Evolutionary conservation across 352 stramenopile species (phyloP).

Genomic region (Phytopythium chamaehyphon): DNA sequence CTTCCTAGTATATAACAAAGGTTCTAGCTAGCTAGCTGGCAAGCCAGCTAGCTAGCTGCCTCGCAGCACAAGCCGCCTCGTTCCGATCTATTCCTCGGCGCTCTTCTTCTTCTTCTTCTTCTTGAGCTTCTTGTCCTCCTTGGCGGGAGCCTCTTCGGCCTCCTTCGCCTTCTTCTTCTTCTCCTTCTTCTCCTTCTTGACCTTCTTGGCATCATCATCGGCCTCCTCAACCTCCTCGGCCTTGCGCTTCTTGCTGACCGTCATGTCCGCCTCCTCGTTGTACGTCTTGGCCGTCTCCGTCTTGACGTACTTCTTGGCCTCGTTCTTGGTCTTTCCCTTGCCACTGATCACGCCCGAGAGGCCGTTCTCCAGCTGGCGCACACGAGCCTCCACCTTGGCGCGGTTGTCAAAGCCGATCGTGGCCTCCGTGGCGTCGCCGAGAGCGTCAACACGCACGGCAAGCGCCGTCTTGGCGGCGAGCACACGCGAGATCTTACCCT

Average conservation of each 20-base stretch:
- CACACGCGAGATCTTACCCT: conserved; percentile 99
- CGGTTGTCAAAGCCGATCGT: conserved; percentile 97
- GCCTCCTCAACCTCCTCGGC: conserved; percentile 59
- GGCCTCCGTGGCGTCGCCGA: conserved; percentile 94
- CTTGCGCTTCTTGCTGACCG: conserved; percentile 90
- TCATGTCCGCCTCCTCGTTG: conserved; percentile 96
- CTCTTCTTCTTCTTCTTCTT: conserved; percentile 44
- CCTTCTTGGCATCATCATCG: conserved; percentile 75
- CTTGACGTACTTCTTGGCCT: conserved; percentile 90
- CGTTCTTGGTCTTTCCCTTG: conserved; percentile 89
- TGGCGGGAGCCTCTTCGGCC: conserved; percentile 16
- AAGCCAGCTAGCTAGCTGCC: neutral
- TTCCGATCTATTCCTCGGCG: conserved; percentile 38
- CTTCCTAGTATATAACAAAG: conserved; percentile 10
- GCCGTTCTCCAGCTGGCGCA: conserved; percentile 97
- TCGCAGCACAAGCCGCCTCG: neutral
- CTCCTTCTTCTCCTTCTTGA: conserved; percentile 65
- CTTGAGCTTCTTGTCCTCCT: conserved; percentile 23
- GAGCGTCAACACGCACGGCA: conserved; percentile 98
- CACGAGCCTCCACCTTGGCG: conserved; percentile 97
- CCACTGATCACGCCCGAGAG: conserved; percentile 77
- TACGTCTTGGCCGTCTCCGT: conserved; percentile 79
- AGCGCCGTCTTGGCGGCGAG: conserved; percentile 98
- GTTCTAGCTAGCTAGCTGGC: neutral
- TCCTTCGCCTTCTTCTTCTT: conserved; percentile 43